These are phyloP conservation scores for Hypoxylon fuscum DNA, from an alignment of 495 filamentous ascomycete genomes.

Conservation along the genomic window DNA sequence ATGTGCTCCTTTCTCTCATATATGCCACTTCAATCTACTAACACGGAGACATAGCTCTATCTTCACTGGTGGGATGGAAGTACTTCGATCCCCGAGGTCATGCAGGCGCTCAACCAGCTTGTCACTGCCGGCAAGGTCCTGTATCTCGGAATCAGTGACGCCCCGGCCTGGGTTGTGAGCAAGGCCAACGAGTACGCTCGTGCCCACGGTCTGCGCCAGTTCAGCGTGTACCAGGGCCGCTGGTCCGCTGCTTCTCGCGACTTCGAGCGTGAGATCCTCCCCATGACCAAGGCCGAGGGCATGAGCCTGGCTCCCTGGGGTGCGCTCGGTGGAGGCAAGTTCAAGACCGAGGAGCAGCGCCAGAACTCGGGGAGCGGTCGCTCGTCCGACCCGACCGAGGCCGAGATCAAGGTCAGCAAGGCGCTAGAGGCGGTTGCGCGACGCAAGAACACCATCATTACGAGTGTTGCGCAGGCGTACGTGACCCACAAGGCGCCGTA, in stretches of 20 bases:
- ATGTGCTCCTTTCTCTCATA: constrained; percentile 2
- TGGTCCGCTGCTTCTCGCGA: constrained; percentile 71
- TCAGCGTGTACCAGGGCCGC: constrained; percentile 72
- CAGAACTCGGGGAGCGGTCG: constrained; percentile 39
- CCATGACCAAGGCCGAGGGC: constrained; percentile 71
- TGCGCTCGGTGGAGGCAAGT: constrained; percentile 68
- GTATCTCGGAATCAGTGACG: constrained; percentile 74
- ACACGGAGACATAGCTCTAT: constrained; percentile 49
- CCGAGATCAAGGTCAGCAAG: constrained; percentile 61
- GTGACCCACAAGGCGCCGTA: constrained; percentile 77
- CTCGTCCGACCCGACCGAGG: constrained; percentile 27
- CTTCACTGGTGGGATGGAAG: constrained; percentile 73
- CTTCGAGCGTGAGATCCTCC: constrained; percentile 75
- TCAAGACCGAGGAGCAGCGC: constrained; percentile 63
- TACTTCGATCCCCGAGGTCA: constrained; percentile 71
- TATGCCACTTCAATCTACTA: neutral
- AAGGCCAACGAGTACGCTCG: constrained; percentile 76
- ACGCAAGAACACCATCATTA: constrained; percentile 59
- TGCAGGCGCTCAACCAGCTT: constrained; percentile 71
- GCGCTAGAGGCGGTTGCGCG: constrained; percentile 68
- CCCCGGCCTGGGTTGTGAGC: constrained; percentile 74
- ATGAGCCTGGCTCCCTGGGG: constrained; percentile 76
- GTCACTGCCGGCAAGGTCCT: constrained; percentile 71
- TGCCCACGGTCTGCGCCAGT: constrained; percentile 68
- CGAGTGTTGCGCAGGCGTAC: constrained; percentile 75